Evolutionary conservation across 805 yeast species (phyloP), one percentile per base, ranked within the genome.

Genomic region (Pichia pseudocactophila): DNA sequence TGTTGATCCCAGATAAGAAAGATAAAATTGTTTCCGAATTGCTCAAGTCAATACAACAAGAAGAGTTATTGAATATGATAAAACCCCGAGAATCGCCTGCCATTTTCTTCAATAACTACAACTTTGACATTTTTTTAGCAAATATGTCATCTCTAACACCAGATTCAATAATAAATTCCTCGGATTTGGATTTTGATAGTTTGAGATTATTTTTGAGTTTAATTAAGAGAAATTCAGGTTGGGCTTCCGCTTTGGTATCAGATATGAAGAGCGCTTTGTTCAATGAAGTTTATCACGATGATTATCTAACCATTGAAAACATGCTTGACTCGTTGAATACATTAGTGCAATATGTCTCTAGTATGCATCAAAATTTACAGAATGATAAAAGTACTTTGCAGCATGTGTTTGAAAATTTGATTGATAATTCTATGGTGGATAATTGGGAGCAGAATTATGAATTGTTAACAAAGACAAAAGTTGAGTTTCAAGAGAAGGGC

Each of bases 251-350:
- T 1, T 40, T 63, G 15, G 40, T 64, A 8, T 58, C 65, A 1
- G 68, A 64, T 40, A 59, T 62, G 48, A 57, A 50, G 38, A 60
- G 58, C 43, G 54, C 60, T 3, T 37, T 47, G 7, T 51, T 48
- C 2, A 41, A 54, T 26, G 56, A 55, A 36, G 52, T 50, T 26
- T 40, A 42, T 19, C 32, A 42, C 3, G 44, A 53, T 17, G 48
- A 49, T n/a, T 50, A 48, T n/a, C 50, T 51, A 36, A 51, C 59
- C 36, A 62, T 73, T 37, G 69, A 69, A 48, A 57, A 62, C 15
- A 70, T 75, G n/a, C 63, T 76, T 52, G 66, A 68, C 33, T 65
- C 76, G 5, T 58, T 74, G 32, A 73, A 70, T 49, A 70, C 71
- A 2, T 61, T 76, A 10, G 69, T 73, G 41, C 79, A 73, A 50